Conservation (phyloP, 345 rosid genomes). For the Populus deltoides region DNA sequence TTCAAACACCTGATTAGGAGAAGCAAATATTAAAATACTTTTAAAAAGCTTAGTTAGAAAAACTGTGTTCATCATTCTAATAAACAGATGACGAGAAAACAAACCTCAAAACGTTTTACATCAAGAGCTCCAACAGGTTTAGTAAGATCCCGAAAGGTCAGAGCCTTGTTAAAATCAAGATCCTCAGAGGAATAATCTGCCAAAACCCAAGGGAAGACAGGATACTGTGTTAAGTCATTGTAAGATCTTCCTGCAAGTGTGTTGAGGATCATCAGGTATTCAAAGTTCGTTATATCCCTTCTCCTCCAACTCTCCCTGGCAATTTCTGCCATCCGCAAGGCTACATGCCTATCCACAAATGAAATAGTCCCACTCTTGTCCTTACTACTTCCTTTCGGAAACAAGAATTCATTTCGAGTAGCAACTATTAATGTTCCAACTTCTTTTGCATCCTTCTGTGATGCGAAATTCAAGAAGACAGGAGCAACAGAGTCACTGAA, state of each 20-base stretch:
- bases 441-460: slow-evolving; percentile 82
- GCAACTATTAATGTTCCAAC: slow-evolving; percentile 78
- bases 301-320: slow-evolving; percentile 95
- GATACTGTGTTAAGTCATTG: slow-evolving; percentile 95
- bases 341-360: slow-evolving; percentile 85
- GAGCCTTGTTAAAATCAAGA: slow-evolving; percentile 91
- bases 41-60: slow-evolving; percentile 8
- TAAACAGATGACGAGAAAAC: slow-evolving; percentile 20
- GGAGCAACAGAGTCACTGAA: slow-evolving; percentile 74
- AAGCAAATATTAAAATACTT: slow-evolving; percentile 19
- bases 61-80: neutral
- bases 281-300: slow-evolving; percentile 92
- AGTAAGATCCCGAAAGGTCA: slow-evolving; percentile 91
- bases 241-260: slow-evolving; percentile 95
- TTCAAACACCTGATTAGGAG: slow-evolving; percentile 67
- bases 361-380: slow-evolving; percentile 77
- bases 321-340: slow-evolving; percentile 86
- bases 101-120: slow-evolving; percentile 83
- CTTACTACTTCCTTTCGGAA: slow-evolving; percentile 75
- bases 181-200: slow-evolving; percentile 87
- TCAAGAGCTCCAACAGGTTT: slow-evolving; percentile 98
- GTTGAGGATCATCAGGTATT: slow-evolving; percentile 88
- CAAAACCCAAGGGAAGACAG: slow-evolving; percentile 93
- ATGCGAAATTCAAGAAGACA: slow-evolving; percentile 69
- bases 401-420: slow-evolving; percentile 78